Conservation (phyloP, 1,284 basidiomycete species). For the Cutaneotrichosporon cyanovorans region DNA sequence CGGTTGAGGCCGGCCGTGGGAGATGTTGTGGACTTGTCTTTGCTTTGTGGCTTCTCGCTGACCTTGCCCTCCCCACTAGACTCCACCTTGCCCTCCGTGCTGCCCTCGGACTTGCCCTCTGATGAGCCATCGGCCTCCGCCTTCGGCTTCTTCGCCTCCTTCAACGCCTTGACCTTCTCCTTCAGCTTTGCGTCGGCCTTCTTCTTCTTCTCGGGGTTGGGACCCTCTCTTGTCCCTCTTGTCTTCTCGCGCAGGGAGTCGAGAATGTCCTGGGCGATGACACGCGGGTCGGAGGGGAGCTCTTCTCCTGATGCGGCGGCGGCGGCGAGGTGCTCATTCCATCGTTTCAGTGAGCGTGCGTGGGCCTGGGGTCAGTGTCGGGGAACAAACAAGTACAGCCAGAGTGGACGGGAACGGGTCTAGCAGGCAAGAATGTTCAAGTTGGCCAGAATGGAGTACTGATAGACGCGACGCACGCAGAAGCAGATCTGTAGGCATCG, state of each 20-base stretch:
- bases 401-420: no score
- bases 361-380: constrained; percentile 20
- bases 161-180: neutral
- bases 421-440: no score
- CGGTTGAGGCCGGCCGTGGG: constrained; percentile 10
- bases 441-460: no score
- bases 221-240: neutral
- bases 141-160: constrained; percentile 3
- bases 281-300: constrained; percentile 21
- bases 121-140: neutral
- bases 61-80: neutral
- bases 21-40: neutral
- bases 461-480: no score
- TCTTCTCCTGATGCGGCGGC: constrained; percentile 5
- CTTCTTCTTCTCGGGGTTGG: neutral
- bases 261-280: constrained; percentile 26
- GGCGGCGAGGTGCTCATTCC: constrained; percentile 13
- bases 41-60: neutral
- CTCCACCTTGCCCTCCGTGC: neutral
- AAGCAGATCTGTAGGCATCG: no score
- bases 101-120: constrained; percentile 1
- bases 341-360: constrained; percentile 27
- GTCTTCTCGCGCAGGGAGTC: constrained; percentile 7
- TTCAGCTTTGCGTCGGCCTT: neutral
- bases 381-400: no score